Base-by-base conservation (phyloP, 805 yeast species). In the Lachancea waltii region DNA sequence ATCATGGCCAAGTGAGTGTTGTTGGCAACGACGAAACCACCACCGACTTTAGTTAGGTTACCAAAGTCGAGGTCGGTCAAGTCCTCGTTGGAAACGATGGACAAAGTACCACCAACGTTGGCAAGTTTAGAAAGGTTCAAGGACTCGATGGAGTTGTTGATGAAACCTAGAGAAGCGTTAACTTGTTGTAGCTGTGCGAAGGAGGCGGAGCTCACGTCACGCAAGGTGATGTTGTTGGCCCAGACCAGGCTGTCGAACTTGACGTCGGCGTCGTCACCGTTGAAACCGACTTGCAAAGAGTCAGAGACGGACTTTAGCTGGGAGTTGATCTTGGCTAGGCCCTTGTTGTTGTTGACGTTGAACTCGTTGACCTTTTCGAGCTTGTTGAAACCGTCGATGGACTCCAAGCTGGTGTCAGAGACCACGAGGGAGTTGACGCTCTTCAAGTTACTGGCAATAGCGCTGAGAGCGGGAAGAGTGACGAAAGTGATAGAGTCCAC, bases 11-110 rank as follows among this genome's bases (percentile, higher is more conserved):
- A 78, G 39, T 72, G 65, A 49, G 85, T 68, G 82, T 92, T 92
- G 79, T 87, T 85, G 48, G 84, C 77, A 60, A 92, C 70, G 55
- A 75, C 80, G 65, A 92, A 84, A 66, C 96, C 98, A 76, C 98
- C 97, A 63, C 90, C 94, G 56, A 92, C 70, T 35, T 73, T 48
- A 45, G 79, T 70, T 66, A 92, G 77, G 60, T 72, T 63, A 36
- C 83, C 69, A 73, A 86, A 81, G 49, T 80, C 77, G 43, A 84
- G 50, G 52, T 69, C 72, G 54, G 75, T 73, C 64, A 92, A 77
- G 39, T 82, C 74, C 46, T 75, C 72, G 75, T 92, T 92, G 51
- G 80, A 70, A 62, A 68, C 68, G 56, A 92, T 67, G 49, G 89
- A 67, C 55, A 92, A 75, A 50, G 95, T 78, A 56, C 82, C 85